A percentile compares a stretch with the other conserved stretches of the same genome.
Evolutionary conservation across 2,329 filamentous ascomycete genomes (phyloP).

Genomic region (Clonostachys byssicola): DNA sequence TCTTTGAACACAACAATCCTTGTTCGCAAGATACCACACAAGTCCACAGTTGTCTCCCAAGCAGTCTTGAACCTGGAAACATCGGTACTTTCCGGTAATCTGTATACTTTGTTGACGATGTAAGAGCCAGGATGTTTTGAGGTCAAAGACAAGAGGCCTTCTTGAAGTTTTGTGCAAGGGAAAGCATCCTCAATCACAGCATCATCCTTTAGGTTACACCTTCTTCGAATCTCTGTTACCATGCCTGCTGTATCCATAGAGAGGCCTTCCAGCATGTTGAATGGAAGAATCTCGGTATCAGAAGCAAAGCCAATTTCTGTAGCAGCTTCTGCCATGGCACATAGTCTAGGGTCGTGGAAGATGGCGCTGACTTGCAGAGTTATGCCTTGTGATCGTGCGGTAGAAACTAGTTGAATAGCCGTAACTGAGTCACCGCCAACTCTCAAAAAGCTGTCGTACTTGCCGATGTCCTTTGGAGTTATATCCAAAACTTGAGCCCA

Average conservation of each 20-base stretch:
- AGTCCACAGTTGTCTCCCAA: constrained; percentile 8
- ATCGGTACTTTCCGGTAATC: constrained; percentile 5
- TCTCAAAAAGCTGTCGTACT: constrained; percentile 5
- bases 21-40: constrained; percentile 8
- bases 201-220: constrained; percentile 5
- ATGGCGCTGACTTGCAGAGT: background rate
- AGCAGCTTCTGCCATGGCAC: background rate
- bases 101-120: constrained; percentile 10
- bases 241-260: background rate
- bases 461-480: background rate
- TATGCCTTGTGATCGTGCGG: background rate
- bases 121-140: constrained; percentile 18
- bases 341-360: background rate
- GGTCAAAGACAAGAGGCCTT: constrained; percentile 41
- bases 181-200: constrained; percentile 36
- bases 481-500: constrained; percentile 26
- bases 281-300: background rate
- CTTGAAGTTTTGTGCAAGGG: constrained; percentile 42
- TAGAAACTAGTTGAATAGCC: constrained; percentile 3
- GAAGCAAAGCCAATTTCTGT: background rate
- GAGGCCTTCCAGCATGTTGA: background rate
- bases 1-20: constrained; percentile 8
- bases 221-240: constrained; percentile 1
- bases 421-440: constrained; percentile 9
- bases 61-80: constrained; percentile 5